These are phyloP conservation scores for Cladosporium sp. DNA, from an alignment of 2,329 filamentous ascomycete species.

Conservation along the genomic window DNA sequence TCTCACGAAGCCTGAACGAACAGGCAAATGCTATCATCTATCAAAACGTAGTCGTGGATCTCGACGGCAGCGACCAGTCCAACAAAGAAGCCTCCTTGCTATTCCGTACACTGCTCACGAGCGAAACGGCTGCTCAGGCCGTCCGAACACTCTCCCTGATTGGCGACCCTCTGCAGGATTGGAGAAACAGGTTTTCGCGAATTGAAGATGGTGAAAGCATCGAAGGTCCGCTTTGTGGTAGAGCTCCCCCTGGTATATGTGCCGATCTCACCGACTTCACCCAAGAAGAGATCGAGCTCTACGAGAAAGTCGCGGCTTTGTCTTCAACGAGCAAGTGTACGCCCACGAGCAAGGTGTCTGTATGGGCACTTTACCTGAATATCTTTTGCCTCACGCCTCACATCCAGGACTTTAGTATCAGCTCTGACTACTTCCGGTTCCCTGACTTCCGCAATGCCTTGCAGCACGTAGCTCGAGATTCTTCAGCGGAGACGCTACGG, in stretches of 20 bases:
- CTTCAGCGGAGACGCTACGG: conserved; percentile 2
- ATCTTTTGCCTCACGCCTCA: background rate
- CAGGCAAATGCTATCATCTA: conserved; percentile 9
- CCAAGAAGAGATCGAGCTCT: background rate
- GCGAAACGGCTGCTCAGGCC: background rate
- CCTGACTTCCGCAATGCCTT: conserved; percentile 2
- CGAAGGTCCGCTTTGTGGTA: background rate
- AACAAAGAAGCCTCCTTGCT: conserved; percentile 2
- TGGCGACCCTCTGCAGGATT: conserved; percentile 1
- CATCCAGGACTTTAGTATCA: conserved; percentile 3
- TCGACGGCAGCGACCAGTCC: background rate
- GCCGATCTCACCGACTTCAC: background rate
- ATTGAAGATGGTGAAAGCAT: background rate
- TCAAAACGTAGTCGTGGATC: background rate
- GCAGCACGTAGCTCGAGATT: background rate
- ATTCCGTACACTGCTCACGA: conserved; percentile 4
- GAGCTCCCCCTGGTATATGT: background rate
- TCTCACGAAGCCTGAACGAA: conserved; percentile 1
- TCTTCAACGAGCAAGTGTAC: background rate
- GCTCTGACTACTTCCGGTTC: conserved; percentile 5
- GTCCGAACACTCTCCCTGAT: background rate
- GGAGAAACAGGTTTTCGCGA: background rate
- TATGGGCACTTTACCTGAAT: conserved; percentile 2
- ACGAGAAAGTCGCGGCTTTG: background rate
- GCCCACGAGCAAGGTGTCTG: background rate